Percentiles rank a stretch among this genome's conserved stretches.
Conservation (phyloP, 495 filamentous ascomycete genomes). For the Talaromyces ruber region DNA sequence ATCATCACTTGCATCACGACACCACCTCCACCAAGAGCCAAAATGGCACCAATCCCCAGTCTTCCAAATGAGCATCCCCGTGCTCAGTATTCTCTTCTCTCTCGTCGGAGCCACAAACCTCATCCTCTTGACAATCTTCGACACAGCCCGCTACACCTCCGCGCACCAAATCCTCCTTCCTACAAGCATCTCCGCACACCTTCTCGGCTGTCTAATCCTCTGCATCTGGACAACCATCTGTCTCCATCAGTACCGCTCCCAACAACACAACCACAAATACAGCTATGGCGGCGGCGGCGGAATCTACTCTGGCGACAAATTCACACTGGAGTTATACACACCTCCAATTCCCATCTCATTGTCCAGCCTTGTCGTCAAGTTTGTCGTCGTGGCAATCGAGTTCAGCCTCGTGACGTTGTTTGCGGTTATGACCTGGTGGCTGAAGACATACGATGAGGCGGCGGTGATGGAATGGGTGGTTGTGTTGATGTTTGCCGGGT, state of each 20-base stretch:
- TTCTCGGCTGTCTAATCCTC: background rate
- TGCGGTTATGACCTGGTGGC: constrained; percentile 3
- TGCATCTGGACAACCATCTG: background rate
- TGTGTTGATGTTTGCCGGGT: constrained; percentile 3
- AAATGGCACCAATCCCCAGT: background rate
- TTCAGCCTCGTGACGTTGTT: background rate
- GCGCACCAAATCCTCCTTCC: background rate
- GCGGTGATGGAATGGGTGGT: constrained; percentile 3
- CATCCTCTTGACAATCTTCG: constrained; percentile 6
- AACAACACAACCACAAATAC: background rate
- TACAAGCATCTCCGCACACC: background rate
- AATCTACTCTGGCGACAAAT: constrained; percentile 1
- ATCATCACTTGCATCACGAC: background rate
- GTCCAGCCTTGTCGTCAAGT: background rate
- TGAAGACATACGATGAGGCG: background rate
- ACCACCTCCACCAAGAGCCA: background rate
- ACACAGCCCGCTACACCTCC: background rate
- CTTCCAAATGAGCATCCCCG: background rate
- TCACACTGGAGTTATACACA: background rate
- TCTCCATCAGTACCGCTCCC: background rate
- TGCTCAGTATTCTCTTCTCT: constrained; percentile 2
- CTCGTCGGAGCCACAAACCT: background rate
- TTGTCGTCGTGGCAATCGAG: background rate
- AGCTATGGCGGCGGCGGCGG: too few species aligned
- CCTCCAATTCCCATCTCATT: background rate